Evolutionary conservation across 2,329 filamentous ascomycete genomes (phyloP).

Genomic region (Calonectria pteridis): DNA sequence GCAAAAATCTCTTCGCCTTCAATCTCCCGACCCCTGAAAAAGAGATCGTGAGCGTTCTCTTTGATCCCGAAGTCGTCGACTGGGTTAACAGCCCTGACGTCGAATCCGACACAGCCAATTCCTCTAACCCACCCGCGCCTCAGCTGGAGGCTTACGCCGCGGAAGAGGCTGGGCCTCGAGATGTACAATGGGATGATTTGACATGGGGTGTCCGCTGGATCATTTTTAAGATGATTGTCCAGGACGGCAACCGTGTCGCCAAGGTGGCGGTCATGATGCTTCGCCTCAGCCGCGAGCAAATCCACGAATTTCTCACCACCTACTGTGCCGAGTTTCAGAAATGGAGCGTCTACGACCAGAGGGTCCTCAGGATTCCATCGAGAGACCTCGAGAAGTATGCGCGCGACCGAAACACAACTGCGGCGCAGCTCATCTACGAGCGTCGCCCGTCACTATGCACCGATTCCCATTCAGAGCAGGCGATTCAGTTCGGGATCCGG

Average conservation of each 20-base stretch:
- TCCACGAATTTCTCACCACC: constrained; percentile 37
- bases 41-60: background rate
- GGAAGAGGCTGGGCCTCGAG: no score
- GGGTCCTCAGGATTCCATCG: constrained; percentile 28
- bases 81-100: constrained; percentile 24
- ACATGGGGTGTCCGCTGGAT: constrained; percentile 42
- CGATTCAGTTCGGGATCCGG: constrained; percentile 27
- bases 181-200: constrained; percentile 41
- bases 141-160: background rate
- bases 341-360: constrained; percentile 38
- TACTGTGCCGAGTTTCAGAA: constrained; percentile 37
- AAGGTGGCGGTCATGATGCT: constrained; percentile 32
- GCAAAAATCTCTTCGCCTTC: background rate
- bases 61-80: constrained; percentile 27
- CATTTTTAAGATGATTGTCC: constrained; percentile 39
- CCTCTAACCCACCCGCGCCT: background rate
- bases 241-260: constrained; percentile 35
- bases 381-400: constrained; percentile 23
- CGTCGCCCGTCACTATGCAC: constrained; percentile 41
- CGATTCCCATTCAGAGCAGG: constrained; percentile 33
- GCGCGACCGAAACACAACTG: constrained; percentile 13
- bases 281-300: constrained; percentile 34
- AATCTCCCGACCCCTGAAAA: background rate
- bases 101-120: background rate
- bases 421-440: constrained; percentile 27